Evolutionary conservation across 306 rosid genomes (phyloP).

Genomic region (Fagus sylvatica): DNA sequence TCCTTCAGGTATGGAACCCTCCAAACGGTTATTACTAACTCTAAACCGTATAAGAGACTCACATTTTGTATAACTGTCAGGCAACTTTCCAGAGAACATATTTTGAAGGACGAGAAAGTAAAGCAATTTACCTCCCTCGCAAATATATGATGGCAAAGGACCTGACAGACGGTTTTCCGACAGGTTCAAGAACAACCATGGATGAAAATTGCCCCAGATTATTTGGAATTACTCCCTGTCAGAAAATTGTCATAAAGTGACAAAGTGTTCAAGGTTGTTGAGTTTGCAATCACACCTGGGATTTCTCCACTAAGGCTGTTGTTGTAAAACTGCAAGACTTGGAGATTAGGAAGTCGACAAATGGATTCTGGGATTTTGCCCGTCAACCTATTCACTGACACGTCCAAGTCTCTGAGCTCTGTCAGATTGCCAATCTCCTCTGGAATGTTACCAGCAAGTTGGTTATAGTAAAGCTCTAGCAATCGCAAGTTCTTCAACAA

Average conservation of each 20-base stretch:
- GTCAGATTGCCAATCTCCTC: constrained; percentile 77
- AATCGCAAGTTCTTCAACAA: constrained; percentile 50
- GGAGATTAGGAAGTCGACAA: constrained; percentile 72
- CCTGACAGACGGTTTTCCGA: constrained; percentile 78
- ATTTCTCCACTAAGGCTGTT: constrained; percentile 75
- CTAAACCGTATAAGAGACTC: constrained; percentile 70
- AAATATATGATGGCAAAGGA: constrained; percentile 69
- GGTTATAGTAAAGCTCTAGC: constrained; percentile 86
- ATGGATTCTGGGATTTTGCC: constrained; percentile 72
- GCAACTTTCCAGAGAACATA: constrained; percentile 69
- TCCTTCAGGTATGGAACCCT: constrained; percentile 68
- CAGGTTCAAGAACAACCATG: constrained; percentile 70
- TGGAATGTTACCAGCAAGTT: constrained; percentile 62
- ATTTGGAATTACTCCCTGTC: constrained; percentile 64
- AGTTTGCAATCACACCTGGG: constrained; percentile 63
- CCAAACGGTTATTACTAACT: constrained; percentile 59
- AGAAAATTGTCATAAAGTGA: constrained; percentile 79
- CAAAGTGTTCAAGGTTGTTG: constrained; percentile 54
- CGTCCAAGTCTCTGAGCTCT: constrained; percentile 69
- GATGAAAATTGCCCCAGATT: constrained; percentile 69
- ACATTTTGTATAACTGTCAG: constrained; percentile 62
- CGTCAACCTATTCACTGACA: constrained; percentile 74
- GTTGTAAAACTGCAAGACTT: constrained; percentile 83
- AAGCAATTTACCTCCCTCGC: constrained; percentile 58
- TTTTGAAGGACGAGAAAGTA: constrained; percentile 78